Conservation (phyloP, 1,284 basidiomycete genomes). For the Baeospora myosura region DNA sequence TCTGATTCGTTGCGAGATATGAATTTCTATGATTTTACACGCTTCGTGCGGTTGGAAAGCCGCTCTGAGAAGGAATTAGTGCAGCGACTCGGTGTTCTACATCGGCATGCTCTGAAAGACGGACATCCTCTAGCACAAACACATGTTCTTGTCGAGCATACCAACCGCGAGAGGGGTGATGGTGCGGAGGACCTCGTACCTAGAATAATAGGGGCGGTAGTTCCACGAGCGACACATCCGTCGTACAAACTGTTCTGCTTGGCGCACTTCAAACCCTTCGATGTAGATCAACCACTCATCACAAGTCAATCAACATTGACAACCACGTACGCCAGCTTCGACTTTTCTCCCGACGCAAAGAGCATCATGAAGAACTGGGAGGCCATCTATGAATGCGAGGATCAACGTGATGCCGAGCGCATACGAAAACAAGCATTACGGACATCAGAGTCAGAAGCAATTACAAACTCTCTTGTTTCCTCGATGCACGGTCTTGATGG, state of each 20-base stretch:
- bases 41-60: slow-evolving; percentile 1
- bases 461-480: too few relatives aligned
- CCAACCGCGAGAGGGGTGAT: slow-evolving; percentile 8
- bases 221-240: slow-evolving; percentile 14
- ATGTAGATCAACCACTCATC: not conserved
- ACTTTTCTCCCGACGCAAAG: slow-evolving; percentile 10
- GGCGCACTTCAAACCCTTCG: slow-evolving; percentile 22
- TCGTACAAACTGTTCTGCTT: slow-evolving; percentile 17
- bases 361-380: slow-evolving; percentile 24
- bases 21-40: slow-evolving; percentile 8
- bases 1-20: slow-evolving; percentile 15
- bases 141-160: slow-evolving; percentile 17
- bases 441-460: too few relatives aligned
- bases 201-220: slow-evolving; percentile 16
- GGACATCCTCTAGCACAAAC: slow-evolving; percentile 1
- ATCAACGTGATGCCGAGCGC: slow-evolving; percentile 24
- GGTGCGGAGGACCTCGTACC: slow-evolving; percentile 9
- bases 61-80: not conserved
- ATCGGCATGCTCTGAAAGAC: not conserved
- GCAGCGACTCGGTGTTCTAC: not conserved
- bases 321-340: slow-evolving; percentile 9
- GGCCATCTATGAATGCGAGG: slow-evolving; percentile 25
- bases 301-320: not conserved
- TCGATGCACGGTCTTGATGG: too few relatives aligned
- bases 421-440: too few relatives aligned